Evolutionary conservation across 176 grass and related monocot species (phyloP), one percentile per base, ranked within the genome.

Genomic region (Oryza officinalis): DNA sequence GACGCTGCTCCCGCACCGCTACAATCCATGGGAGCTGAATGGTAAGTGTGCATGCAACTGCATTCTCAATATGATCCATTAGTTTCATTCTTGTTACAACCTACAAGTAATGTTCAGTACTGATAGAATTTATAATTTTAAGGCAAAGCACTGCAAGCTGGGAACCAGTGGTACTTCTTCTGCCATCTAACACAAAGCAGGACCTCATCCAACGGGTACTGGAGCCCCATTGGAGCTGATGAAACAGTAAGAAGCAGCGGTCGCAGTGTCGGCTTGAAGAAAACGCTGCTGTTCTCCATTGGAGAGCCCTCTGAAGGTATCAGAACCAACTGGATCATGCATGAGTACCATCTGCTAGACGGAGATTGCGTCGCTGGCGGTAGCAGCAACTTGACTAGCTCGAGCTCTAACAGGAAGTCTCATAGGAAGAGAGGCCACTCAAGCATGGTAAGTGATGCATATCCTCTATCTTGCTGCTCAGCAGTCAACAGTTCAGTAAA

Each of bases 291-390:
- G 60, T 97, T 94, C 79, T 97, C 79, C 79, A 84, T 87, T 3
- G 89, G 87, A 8, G 85, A 91, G 37, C 61, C 89, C 23, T 70
- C 69, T n/a, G 69, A 86, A 46, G 89, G 89, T 11, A 76, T 97
- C 80, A 94, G 74, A 71, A 97, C 94, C 20, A 97, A 94, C 64
- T 97, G 94, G 94, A 27, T 90, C 71, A 97, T 94, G 94, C 91
- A 97, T 68, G 94, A 97, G 71, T 97, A 86, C 82, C 91, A 92
- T 72, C 75, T 97, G 23, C 63, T 87, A 12, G 94, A 94, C 46
- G 79, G 85, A 67, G 75, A 27, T n/a, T 66, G 38, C 49, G 73
- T 33, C 70, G 32, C 26, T 65, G 60, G 84, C 5, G 12, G 77
- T 46, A 75, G 79, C 59, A 79, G 65, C 65, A 64, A 40, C 65